Conservation (phyloP, 2,329 filamentous ascomycete species). For the Ophiocordyceps camponoti-saundersi region DNA sequence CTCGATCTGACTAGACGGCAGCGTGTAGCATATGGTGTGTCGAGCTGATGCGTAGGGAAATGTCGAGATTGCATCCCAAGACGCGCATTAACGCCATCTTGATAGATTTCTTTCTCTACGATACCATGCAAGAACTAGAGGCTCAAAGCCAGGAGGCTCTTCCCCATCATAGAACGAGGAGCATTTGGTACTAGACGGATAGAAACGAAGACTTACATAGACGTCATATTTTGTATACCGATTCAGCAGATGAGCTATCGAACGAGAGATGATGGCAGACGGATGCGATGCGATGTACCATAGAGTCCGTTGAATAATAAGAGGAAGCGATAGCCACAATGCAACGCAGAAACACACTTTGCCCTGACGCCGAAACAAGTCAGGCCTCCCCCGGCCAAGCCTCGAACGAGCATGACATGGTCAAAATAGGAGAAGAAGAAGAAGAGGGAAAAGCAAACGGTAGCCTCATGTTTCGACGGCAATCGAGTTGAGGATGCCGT, state of each 20-base stretch:
- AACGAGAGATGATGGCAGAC: no score
- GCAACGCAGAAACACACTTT: no score
- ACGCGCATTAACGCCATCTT: constrained; percentile 69
- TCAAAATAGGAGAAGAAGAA: no score
- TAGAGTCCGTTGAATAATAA: no score
- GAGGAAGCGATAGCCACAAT: no score
- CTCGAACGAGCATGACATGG: background rate
- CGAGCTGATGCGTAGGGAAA: constrained; percentile 72
- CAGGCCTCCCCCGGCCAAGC: no score
- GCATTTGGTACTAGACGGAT: constrained; percentile 70
- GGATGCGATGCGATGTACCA: no score
- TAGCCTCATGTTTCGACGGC: constrained; percentile 17
- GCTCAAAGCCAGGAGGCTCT: constrained; percentile 33
- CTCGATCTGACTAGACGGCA: constrained; percentile 12
- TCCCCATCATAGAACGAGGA: constrained; percentile 78
- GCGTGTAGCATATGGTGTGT: constrained; percentile 94
- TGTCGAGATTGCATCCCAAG: constrained; percentile 54
- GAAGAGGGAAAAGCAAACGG: no score
- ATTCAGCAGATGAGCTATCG: no score
- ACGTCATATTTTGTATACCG: no score
- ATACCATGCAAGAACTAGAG: constrained; percentile 80
- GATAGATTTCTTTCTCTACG: constrained; percentile 95
- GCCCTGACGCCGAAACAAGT: no score
- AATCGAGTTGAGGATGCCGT: constrained; percentile 41
- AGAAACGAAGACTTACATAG: background rate